These are phyloP conservation scores for Drechslera avenae DNA, from an alignment of 2,329 filamentous ascomycete genomes.

Conservation along the genomic window DNA sequence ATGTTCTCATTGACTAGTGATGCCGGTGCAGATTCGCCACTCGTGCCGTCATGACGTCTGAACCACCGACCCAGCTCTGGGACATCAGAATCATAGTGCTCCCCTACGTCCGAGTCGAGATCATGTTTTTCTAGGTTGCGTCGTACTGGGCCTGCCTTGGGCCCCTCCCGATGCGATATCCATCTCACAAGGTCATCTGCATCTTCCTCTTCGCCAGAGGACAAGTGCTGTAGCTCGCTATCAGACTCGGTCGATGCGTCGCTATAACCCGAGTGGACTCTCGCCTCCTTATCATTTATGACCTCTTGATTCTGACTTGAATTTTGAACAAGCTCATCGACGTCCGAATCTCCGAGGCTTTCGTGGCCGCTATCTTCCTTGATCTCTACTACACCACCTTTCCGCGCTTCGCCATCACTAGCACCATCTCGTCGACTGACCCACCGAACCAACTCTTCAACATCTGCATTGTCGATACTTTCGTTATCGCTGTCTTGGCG, in stretches of 20 bases:
- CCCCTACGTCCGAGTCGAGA: conserved; percentile 13
- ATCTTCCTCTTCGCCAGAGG: conserved; percentile 25
- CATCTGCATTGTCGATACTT: conserved; percentile 39
- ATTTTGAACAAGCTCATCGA: conserved; percentile 39
- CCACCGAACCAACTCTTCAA: conserved; percentile 44
- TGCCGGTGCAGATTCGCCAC: conserved; percentile 26
- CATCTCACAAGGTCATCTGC: conserved; percentile 33
- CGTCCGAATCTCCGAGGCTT: conserved; percentile 38
- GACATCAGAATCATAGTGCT: conserved; percentile 29
- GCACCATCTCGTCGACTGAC: conserved; percentile 39
- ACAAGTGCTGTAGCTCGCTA: conserved; percentile 20
- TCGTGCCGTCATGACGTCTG: conserved; percentile 29
- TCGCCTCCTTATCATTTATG: not conserved
- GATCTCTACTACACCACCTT: conserved; percentile 1
- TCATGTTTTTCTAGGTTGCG: conserved; percentile 10
- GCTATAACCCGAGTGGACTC: conserved; percentile 24
- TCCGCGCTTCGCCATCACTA: conserved; percentile 33
- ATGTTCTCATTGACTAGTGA: conserved; percentile 6
- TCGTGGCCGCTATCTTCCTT: conserved; percentile 34
- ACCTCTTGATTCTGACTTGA: conserved; percentile 27
- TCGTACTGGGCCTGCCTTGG: conserved; percentile 28
- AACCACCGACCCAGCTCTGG: conserved; percentile 30
- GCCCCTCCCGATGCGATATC: conserved; percentile 30
- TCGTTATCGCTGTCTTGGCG: conserved; percentile 23
- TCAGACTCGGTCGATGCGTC: conserved; percentile 41